phyloP scores from a whole-genome alignment of 306 rosid genomes.

The Arachis hypogaea region DNA sequence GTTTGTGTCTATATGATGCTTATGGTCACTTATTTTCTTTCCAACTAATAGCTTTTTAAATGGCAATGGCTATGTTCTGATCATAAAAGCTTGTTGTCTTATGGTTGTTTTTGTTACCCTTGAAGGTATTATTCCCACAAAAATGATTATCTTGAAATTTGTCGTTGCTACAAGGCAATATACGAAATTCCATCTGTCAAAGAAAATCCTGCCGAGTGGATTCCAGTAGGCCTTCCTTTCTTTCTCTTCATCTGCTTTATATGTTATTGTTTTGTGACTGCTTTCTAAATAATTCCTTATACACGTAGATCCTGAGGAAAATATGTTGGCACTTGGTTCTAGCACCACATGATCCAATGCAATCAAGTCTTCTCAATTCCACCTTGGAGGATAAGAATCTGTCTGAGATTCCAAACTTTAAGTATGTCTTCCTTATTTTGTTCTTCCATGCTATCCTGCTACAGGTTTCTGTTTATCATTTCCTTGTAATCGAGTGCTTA shows the following conservation, averaged over 20 bases:
- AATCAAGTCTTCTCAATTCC: constrained; percentile 84
- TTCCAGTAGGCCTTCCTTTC: constrained; percentile 52
- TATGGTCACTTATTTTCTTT: background rate
- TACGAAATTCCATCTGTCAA: constrained; percentile 80
- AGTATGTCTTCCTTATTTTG: constrained; percentile 40
- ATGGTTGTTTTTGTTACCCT: constrained; percentile 17
- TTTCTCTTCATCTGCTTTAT: constrained; percentile 18
- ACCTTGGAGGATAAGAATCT: constrained; percentile 83
- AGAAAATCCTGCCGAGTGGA: constrained; percentile 68
- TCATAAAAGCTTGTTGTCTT: constrained; percentile 10
- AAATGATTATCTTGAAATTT: constrained; percentile 83
- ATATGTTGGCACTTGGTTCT: constrained; percentile 84
- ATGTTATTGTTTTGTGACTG: background rate
- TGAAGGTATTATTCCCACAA: constrained; percentile 70
- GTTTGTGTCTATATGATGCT: background rate
- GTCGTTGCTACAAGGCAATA: constrained; percentile 81
- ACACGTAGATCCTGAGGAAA: constrained; percentile 72
- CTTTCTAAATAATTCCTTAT: constrained; percentile 22
- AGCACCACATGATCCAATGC: constrained; percentile 87
- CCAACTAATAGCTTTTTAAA: background rate
- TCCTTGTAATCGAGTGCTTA: constrained; percentile 7
- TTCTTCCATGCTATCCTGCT: background rate
- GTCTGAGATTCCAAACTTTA: constrained; percentile 69
- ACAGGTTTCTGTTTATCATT: background rate
- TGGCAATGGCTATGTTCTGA: constrained; percentile 5